Evolutionary conservation across 805 yeast genomes (phyloP).

Genomic region (Saccharomycopsis fermentans): DNA sequence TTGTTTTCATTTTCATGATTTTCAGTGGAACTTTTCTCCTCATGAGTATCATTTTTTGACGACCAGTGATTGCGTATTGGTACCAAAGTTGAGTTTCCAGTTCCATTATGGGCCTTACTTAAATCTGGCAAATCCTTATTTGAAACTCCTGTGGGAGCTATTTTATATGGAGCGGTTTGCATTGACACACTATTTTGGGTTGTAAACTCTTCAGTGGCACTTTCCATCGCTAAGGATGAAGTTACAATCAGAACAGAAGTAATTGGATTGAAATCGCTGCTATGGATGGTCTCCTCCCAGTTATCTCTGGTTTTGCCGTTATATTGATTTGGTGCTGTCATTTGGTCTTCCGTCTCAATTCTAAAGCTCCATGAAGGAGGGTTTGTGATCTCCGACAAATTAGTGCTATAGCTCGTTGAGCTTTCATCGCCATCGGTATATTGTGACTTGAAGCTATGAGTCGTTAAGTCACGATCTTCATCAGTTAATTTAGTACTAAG

Average conservation of each 20-base stretch:
- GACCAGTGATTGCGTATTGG: constrained; percentile 1
- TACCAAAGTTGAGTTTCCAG: neutral
- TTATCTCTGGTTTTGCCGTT: neutral
- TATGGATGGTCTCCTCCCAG: too few species aligned
- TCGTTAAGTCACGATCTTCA: too few species aligned
- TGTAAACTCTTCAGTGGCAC: neutral
- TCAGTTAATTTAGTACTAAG: too few species aligned
- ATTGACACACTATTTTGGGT: neutral
- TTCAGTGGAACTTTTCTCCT: constrained; percentile 17
- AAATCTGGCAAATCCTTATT: neutral
- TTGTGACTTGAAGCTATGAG: too few species aligned
- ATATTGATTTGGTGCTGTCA: neutral
- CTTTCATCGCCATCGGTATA: too few species aligned
- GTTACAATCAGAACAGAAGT: neutral
- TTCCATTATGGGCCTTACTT: neutral
- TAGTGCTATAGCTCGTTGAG: neutral
- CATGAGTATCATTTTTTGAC: neutral
- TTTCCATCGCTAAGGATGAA: neutral
- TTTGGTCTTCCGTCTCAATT: neutral
- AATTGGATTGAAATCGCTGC: too few species aligned
- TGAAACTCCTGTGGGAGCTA: neutral
- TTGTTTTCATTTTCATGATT: neutral
- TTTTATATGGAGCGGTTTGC: neutral
- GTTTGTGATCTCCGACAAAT: neutral
- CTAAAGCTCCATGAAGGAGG: neutral